Evolutionary conservation across 208 protist species (phyloP).

Genomic region (Leishmania guyanensis): DNA sequence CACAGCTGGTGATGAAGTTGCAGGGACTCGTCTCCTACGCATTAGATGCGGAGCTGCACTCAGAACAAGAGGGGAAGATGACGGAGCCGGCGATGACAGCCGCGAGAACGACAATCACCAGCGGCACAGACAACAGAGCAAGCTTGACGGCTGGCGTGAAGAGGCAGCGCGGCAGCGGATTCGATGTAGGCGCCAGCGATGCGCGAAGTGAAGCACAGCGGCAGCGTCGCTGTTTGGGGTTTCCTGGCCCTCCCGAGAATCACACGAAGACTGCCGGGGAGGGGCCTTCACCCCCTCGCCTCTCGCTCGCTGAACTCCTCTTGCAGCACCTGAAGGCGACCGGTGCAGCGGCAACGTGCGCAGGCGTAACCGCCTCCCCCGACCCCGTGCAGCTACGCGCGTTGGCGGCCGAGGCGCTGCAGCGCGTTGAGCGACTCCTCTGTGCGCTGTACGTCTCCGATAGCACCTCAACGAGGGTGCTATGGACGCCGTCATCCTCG

Average conservation of each 20-base stretch:
- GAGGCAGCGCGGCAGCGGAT: neutral
- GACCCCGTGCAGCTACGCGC: slow-evolving; percentile 15
- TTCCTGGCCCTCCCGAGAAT: neutral
- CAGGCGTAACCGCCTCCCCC: neutral
- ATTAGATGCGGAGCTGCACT: slow-evolving; percentile 14
- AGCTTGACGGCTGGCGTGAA: neutral
- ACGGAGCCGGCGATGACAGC: neutral
- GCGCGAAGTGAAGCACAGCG: slow-evolving; percentile 1
- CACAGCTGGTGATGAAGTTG: slow-evolving; percentile 71
- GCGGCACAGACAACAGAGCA: neutral
- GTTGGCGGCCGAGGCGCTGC: slow-evolving; percentile 22
- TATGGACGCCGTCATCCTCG: slow-evolving; percentile 14
- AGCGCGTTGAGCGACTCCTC: slow-evolving; percentile 35
- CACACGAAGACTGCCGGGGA: neutral
- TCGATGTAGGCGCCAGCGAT: neutral
- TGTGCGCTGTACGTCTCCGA: slow-evolving; percentile 32
- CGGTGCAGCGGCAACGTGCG: no score
- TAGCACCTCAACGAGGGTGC: slow-evolving; percentile 26
- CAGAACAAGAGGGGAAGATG: neutral
- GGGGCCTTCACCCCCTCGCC: neutral
- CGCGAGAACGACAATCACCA: neutral
- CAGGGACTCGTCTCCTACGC: slow-evolving; percentile 54
- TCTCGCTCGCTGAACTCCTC: neutral
- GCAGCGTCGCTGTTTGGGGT: neutral
- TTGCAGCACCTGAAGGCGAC: neutral